A percentile compares a stretch with the other conserved stretches of the same genome.
phyloP scores from a whole-genome alignment of 805 yeast species.

The Jamesozyma piceae region DNA sequence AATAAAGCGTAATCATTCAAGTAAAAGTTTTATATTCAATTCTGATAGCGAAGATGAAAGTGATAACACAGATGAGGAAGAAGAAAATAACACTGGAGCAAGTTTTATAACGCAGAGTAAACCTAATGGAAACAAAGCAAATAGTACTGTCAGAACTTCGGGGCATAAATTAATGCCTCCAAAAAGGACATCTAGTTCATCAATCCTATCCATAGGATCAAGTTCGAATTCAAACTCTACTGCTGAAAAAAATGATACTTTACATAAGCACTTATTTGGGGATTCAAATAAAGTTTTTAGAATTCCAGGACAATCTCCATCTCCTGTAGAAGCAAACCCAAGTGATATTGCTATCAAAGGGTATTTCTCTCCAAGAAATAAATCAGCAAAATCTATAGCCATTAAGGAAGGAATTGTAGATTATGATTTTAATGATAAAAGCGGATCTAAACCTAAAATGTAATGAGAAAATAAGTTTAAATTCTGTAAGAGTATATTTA shows the following conservation, averaged over 20 bases:
- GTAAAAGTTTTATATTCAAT: slow-evolving; percentile 23
- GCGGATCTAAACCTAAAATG: background rate
- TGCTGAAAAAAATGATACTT: background rate
- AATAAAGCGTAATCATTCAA: slow-evolving; percentile 12
- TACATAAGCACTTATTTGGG: background rate
- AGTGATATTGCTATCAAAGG: slow-evolving; percentile 43
- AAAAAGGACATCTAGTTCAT: slow-evolving; percentile 5
- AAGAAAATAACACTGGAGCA: background rate
- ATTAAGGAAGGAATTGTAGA: slow-evolving; percentile 13
- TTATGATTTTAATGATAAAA: background rate
- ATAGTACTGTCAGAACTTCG: background rate
- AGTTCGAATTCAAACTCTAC: background rate
- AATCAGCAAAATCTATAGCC: slow-evolving; percentile 19
- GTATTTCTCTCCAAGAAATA: slow-evolving; percentile 26
- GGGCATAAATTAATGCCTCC: slow-evolving; percentile 5
- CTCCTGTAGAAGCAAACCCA: slow-evolving; percentile 17
- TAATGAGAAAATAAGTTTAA: background rate
- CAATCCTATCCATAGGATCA: background rate
- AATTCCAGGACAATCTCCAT: slow-evolving; percentile 9
- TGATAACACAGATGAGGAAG: background rate
- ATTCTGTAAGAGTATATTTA: no score
- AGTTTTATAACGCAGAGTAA: background rate
- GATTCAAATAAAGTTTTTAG: slow-evolving; percentile 5
- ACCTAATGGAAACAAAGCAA: background rate
- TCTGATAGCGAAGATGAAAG: slow-evolving; percentile 25